These are phyloP conservation scores for Lipomyces yamanashiensis DNA, from an alignment of 805 yeast species.

Conservation along the genomic window DNA sequence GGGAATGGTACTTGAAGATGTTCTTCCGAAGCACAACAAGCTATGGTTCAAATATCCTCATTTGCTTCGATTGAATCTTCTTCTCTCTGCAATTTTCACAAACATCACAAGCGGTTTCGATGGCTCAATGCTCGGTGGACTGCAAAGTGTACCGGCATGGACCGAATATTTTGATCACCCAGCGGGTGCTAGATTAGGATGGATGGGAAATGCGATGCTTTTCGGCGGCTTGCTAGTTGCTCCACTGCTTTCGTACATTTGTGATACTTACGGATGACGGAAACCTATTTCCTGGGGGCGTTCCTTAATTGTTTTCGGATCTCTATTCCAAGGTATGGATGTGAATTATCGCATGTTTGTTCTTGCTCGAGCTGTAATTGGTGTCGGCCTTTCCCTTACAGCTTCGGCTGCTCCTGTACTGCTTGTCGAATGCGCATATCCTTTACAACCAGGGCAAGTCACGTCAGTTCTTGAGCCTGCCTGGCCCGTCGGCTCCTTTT, in stretches of 20 bases:
- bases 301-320: conserved; percentile 10
- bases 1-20: conserved; percentile 24
- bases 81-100: conserved; percentile 51
- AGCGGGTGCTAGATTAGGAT: conserved; percentile 47
- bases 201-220: conserved; percentile 50
- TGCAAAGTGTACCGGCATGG: conserved; percentile 55
- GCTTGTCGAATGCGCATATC: conserved; percentile 20
- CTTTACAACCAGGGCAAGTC: conserved; percentile 19
- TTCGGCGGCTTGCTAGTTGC: conserved; percentile 48
- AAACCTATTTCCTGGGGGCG: conserved; percentile 16
- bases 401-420: conserved; percentile 15
- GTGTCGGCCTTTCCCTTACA: conserved; percentile 16
- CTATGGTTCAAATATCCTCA: conserved; percentile 49
- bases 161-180: conserved; percentile 49
- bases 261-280: conserved; percentile 53
- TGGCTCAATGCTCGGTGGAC: conserved; percentile 56
- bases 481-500: conserved; percentile 50
- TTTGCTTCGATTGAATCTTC: conserved; percentile 47
- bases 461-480: conserved; percentile 16
- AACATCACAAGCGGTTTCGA: conserved; percentile 57
- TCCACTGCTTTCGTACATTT: conserved; percentile 40
- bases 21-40: conserved; percentile 41
- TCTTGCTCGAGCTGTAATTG: conserved; percentile 16
- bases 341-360: conserved; percentile 24
- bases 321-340: conserved; percentile 17